Evolutionary conservation across 441 rosid genomes (phyloP).

Genomic region (Viola pubescens): DNA sequence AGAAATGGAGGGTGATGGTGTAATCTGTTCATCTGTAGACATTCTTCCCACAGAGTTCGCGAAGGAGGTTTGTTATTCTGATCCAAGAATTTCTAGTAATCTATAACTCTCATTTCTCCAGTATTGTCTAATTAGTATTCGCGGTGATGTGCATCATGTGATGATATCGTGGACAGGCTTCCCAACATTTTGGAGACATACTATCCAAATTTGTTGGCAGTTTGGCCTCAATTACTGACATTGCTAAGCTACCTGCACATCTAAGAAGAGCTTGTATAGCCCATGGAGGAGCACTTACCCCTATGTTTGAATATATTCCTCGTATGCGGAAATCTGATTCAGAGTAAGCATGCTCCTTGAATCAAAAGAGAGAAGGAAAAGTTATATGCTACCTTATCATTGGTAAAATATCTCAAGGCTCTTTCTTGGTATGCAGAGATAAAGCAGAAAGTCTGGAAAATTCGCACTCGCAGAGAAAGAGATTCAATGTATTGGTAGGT

Average conservation of each 20-base stretch:
- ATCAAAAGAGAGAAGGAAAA: slow-evolving; percentile 1
- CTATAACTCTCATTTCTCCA: background rate
- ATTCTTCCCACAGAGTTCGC: slow-evolving; percentile 96
- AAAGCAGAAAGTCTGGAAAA: slow-evolving; percentile 26
- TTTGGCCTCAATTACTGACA: slow-evolving; percentile 54
- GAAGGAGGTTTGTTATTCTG: slow-evolving; percentile 57
- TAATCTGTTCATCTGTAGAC: slow-evolving; percentile 74
- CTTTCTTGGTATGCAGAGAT: slow-evolving; percentile 43
- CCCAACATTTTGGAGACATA: slow-evolving; percentile 90
- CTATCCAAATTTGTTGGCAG: slow-evolving; percentile 62
- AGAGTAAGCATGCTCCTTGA: slow-evolving; percentile 50
- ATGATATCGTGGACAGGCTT: slow-evolving; percentile 50
- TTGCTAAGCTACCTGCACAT: slow-evolving; percentile 54
- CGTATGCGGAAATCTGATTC: slow-evolving; percentile 77
- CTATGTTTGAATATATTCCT: slow-evolving; percentile 71
- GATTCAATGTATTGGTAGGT: slow-evolving; percentile 64
- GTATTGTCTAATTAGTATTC: slow-evolving; percentile 9
- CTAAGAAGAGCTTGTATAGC: slow-evolving; percentile 82
- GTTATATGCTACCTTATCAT: background rate
- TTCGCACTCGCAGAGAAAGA: slow-evolving; percentile 37
- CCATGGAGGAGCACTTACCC: slow-evolving; percentile 62
- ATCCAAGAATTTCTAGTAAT: slow-evolving; percentile 7
- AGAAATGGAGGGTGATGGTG: slow-evolving; percentile 81
- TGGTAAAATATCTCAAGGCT: background rate
- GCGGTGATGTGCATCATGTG: slow-evolving; percentile 10